Evolutionary conservation across 345 rosid genomes (phyloP).

Genomic region (Syzygium aqueum): DNA sequence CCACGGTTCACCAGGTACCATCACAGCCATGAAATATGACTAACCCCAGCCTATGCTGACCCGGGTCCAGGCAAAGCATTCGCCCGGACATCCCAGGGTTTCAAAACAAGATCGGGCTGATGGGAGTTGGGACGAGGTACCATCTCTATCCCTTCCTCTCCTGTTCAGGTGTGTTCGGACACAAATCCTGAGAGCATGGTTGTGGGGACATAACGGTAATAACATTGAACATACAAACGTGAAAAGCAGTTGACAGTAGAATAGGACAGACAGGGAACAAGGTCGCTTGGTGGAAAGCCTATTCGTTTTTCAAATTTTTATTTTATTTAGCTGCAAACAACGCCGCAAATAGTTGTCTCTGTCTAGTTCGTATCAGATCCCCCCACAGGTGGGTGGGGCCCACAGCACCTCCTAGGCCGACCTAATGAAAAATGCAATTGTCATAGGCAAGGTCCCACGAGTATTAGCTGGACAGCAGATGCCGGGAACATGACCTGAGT

Average conservation of each 20-base stretch:
- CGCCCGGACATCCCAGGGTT: neutral
- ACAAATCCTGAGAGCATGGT: neutral
- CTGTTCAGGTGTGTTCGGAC: neutral
- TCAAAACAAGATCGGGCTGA: neutral
- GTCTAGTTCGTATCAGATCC: neutral
- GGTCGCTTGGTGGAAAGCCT: neutral
- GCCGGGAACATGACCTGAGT: neutral
- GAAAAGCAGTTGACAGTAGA: neutral
- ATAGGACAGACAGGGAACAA: neutral
- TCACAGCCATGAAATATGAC: neutral
- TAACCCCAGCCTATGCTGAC: neutral
- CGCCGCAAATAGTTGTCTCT: neutral
- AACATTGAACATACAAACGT: neutral
- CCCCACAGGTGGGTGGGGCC: neutral
- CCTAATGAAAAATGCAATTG: neutral
- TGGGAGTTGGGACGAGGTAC: neutral
- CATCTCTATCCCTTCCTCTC: neutral
- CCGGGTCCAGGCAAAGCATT: neutral
- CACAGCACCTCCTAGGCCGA: neutral
- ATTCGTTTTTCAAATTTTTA: neutral
- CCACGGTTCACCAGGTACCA: neutral
- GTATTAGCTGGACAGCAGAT: slow-evolving; percentile 1
- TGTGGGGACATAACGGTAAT: neutral
- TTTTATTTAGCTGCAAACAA: neutral
- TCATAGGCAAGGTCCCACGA: neutral